Evolutionary conservation across 495 filamentous ascomycete genomes (phyloP), one percentile per base, ranked within the genome.

Genomic region (Penicillium samsonianum): DNA sequence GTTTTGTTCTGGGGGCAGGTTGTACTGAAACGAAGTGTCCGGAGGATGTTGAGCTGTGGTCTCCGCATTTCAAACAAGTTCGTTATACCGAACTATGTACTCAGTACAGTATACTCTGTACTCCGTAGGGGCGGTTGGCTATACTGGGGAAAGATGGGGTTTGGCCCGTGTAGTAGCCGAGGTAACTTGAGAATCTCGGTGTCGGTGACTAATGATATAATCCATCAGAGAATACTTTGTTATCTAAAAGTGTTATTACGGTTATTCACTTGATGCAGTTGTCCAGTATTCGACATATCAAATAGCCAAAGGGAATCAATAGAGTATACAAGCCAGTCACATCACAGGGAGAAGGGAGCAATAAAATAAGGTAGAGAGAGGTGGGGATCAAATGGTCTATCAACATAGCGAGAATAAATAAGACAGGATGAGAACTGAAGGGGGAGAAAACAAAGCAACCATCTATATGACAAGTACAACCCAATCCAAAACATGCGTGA

Each of bases 371-470:
- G 60, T 50, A n/a, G n/a, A n/a, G 30, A 50, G 22, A 47, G 51
- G 54, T 33, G 35, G 40, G 58, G 54, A 48, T 45, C 47, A 44
- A 57, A 55, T 40, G 46, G 56, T 67, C 59, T 69, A 67, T 64
- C 64, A 57, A 69, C 59, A 63, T 60, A 60, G 60, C 28, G 44
- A 53, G 42, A 49, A 62, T 40, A 42, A 58, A 51, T 69, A 69
- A 69, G 47, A 69, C 64, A 69, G 20, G 47, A 57, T 54, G 49
- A 67, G 64, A 62, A 67, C 50, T 19, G 60, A 65, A 65, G 43
- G 50, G 46, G 50, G 43, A 22, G 1, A 16, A 23, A 12, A 43
- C 51, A 16, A 60, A 31, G 52, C 16, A 58, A 51, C 38, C 44
- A 57, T 42, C 64, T 58, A 62, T 62, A 47, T 45, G 26, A 54